Evolutionary conservation across 2,329 filamentous ascomycete species (phyloP).

Genomic region (Peltaster fructicola): DNA sequence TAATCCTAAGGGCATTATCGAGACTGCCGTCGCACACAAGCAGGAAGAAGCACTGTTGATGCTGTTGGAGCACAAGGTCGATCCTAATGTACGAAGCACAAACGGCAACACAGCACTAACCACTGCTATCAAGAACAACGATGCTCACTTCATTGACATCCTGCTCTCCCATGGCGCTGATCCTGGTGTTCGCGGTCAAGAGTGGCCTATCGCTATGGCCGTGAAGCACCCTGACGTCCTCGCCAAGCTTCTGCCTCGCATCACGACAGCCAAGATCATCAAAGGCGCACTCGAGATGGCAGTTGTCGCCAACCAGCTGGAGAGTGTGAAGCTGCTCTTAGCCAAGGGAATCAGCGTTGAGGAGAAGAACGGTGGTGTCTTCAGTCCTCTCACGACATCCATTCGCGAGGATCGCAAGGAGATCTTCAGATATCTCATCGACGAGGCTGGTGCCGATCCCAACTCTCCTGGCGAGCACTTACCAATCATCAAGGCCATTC

Average conservation of each 20-base stretch:
- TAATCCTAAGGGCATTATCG: conserved; percentile 46
- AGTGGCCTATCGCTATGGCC: conserved; percentile 56
- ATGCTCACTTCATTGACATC: conserved; percentile 40
- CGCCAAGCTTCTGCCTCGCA: conserved; percentile 37
- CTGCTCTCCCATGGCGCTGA: conserved; percentile 43
- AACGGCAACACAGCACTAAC: conserved; percentile 46
- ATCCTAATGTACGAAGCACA: conserved; percentile 40
- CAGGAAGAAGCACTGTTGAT: conserved; percentile 43
- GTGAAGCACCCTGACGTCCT: conserved; percentile 44
- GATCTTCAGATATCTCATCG: conserved; percentile 44
- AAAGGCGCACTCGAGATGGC: conserved; percentile 52
- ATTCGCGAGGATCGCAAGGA: conserved; percentile 45
- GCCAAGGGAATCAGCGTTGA: conserved; percentile 48
- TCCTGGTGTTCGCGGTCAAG: conserved; percentile 44
- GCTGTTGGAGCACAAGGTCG: conserved; percentile 42
- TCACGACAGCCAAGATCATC: conserved; percentile 42
- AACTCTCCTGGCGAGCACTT: conserved; percentile 54
- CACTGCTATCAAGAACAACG: conserved; percentile 45
- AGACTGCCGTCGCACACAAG: conserved; percentile 44
- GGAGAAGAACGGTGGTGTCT: conserved; percentile 56
- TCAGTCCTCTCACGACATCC: conserved; percentile 50
- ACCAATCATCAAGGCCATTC: conserved; percentile 51
- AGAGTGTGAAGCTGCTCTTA: conserved; percentile 48
- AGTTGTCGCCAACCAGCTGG: conserved; percentile 47
- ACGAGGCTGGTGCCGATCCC: conserved; percentile 43